phyloP scores from a whole-genome alignment of 129 eudicot genomes.

The Helianthus tuberosus region DNA sequence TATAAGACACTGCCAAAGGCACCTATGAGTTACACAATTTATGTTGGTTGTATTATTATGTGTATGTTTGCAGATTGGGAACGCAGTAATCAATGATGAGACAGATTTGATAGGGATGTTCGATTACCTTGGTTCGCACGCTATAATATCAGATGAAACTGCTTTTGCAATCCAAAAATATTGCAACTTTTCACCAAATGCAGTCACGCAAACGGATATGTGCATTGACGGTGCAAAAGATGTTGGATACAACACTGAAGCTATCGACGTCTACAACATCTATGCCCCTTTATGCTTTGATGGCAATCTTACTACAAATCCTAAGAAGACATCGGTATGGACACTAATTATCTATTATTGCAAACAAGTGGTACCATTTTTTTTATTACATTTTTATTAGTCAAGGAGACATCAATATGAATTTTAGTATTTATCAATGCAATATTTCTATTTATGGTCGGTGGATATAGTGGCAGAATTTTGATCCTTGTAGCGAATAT shows the following conservation, averaged over 20 bases:
- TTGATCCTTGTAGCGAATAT: constrained; percentile 62
- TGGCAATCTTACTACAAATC: constrained; percentile 49
- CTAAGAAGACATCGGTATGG: constrained; percentile 55
- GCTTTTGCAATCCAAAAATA: constrained; percentile 22
- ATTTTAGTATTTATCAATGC: too few species aligned
- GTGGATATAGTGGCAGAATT: constrained; percentile 11
- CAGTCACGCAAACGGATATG: not conserved
- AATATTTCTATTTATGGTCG: not conserved
- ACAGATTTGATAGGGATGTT: constrained; percentile 61
- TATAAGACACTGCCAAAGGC: too few species aligned
- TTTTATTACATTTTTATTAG: too few species aligned
- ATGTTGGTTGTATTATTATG: not conserved
- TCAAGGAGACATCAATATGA: too few species aligned
- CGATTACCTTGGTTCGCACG: constrained; percentile 64
- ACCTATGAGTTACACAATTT: too few species aligned
- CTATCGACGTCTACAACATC: constrained; percentile 62
- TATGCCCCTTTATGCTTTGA: constrained; percentile 60
- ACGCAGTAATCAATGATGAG: constrained; percentile 64
- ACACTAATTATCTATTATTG: not conserved
- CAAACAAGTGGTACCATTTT: not conserved
- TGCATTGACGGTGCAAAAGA: constrained; percentile 38
- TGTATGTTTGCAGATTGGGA: constrained; percentile 63
- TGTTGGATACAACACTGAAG: not conserved
- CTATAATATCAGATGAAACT: constrained; percentile 56
- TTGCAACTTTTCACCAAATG: constrained; percentile 34